These are phyloP conservation scores for Colletotrichum sp. DNA, from an alignment of 2,329 filamentous ascomycete genomes.

Conservation along the genomic window DNA sequence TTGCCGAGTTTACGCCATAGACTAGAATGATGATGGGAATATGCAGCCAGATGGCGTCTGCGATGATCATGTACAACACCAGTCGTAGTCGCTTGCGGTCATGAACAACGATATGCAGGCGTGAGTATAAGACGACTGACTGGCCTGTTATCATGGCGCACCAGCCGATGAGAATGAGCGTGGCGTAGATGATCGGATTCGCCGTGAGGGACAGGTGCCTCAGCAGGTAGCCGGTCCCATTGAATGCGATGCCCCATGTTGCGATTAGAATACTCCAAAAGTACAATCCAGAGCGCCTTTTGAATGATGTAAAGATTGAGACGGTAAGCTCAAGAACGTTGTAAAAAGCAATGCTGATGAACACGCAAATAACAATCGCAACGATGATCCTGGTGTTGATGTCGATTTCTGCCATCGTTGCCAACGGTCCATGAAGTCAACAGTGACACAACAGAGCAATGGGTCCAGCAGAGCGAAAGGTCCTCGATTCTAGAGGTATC, in stretches of 20 bases:
- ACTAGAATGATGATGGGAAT: constrained; percentile 59
- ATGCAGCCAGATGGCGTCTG: constrained; percentile 58
- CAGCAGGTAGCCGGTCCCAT: constrained; percentile 51
- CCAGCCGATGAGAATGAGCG: constrained; percentile 47
- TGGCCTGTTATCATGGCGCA: constrained; percentile 64
- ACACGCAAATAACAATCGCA: constrained; percentile 25
- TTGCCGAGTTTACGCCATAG: constrained; percentile 52
- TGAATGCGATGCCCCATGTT: constrained; percentile 38
- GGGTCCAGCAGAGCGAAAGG: neutral
- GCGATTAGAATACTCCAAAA: constrained; percentile 43
- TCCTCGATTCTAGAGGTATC: neutral
- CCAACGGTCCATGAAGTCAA: neutral
- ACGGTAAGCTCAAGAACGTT: constrained; percentile 40
- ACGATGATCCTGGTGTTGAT: neutral
- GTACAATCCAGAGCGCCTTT: constrained; percentile 37
- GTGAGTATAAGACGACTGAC: constrained; percentile 65
- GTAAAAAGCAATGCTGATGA: constrained; percentile 36
- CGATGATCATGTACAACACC: constrained; percentile 62
- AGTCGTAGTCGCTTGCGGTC: constrained; percentile 51
- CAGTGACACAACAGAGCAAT: neutral
- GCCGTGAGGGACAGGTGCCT: constrained; percentile 47
- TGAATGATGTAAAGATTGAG: constrained; percentile 41
- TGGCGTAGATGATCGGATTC: constrained; percentile 29
- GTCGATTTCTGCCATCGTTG: neutral
- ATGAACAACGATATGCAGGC: constrained; percentile 62